Percentiles rank a stretch among this genome's conserved stretches.
These are phyloP conservation scores for Chaetomiaceae sp. DNA, from an alignment of 2,329 filamentous ascomycete genomes.

Conservation along the genomic window DNA sequence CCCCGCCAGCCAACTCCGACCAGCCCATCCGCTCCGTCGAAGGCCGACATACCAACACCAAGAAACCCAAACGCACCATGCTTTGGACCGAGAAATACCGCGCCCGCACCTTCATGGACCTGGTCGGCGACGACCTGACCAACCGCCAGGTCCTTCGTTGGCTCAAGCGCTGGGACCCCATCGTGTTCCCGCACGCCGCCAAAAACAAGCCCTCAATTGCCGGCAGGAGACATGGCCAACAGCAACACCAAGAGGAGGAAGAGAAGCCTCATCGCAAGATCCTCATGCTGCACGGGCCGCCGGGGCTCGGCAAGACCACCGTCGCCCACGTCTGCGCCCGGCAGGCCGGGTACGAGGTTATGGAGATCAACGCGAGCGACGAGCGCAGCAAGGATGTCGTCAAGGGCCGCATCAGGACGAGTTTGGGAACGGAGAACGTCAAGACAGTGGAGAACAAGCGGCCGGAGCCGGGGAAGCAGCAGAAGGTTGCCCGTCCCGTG, in stretches of 20 bases:
- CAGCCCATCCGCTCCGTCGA: constrained; percentile 41
- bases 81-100: constrained; percentile 98
- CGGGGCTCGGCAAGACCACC: constrained; percentile 92
- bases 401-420: constrained; percentile 83
- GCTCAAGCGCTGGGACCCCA: constrained; percentile 88
- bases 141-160: constrained; percentile 85
- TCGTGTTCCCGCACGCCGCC: constrained; percentile 77
- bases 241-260: constrained; percentile 39
- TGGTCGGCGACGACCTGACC: constrained; percentile 90
- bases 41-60: constrained; percentile 23
- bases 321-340: constrained; percentile 91
- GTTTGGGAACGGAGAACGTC: constrained; percentile 89
- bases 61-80: constrained; percentile 46
- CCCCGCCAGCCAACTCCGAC: constrained; percentile 24
- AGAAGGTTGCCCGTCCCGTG: constrained; percentile 74
- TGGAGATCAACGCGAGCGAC: constrained; percentile 97
- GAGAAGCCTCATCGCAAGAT: constrained; percentile 83
- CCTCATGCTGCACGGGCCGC: constrained; percentile 81
- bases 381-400: constrained; percentile 87
- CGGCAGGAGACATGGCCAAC: neutral
- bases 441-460: constrained; percentile 62
- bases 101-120: constrained; percentile 81
- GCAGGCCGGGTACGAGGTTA: constrained; percentile 91
- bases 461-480: constrained; percentile 44
- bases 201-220: constrained; percentile 45